These are phyloP conservation scores for Candida ascalaphidarum DNA, from an alignment of 805 yeast species.

Conservation along the genomic window DNA sequence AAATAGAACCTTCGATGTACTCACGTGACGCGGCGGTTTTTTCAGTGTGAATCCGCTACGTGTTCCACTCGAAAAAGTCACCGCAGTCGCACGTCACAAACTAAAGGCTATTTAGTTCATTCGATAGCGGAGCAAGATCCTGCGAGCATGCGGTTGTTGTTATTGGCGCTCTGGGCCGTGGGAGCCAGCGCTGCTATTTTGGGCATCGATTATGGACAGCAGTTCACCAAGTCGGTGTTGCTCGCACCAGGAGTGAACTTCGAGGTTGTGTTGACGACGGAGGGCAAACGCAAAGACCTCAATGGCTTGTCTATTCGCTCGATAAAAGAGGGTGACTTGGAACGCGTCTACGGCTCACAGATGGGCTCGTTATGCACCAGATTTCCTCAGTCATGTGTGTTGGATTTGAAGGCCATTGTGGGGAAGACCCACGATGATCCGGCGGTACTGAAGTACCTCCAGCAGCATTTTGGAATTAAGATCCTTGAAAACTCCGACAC, in stretches of 20 bases:
- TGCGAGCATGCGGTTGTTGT: too few relatives aligned
- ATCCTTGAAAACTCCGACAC: slow-evolving; percentile 28
- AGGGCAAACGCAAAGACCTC: slow-evolving; percentile 83
- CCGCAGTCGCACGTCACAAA: too few relatives aligned
- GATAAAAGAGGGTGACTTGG: slow-evolving; percentile 35
- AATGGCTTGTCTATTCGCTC: slow-evolving; percentile 65
- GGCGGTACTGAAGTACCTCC: slow-evolving; percentile 37
- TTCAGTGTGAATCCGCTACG: too few relatives aligned
- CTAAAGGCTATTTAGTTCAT: too few relatives aligned
- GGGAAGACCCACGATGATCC: slow-evolving; percentile 51
- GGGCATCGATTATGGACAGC: slow-evolving; percentile 87
- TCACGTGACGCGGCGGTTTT: too few relatives aligned
- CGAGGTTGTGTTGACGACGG: slow-evolving; percentile 83
- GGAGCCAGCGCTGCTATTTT: slow-evolving; percentile 51
- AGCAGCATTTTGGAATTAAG: slow-evolving; percentile 54
- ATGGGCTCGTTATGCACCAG: slow-evolving; percentile 63
- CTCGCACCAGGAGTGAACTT: slow-evolving; percentile 88
- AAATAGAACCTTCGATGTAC: too few relatives aligned
- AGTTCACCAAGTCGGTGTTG: slow-evolving; percentile 76
- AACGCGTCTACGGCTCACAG: slow-evolving; percentile 73
- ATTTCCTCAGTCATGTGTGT: slow-evolving; percentile 61
- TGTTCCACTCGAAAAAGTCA: too few relatives aligned
- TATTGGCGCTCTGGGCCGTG: too few relatives aligned
- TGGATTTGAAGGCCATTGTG: slow-evolving; percentile 61
- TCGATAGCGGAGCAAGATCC: too few relatives aligned